These are phyloP conservation scores for Onygenales sp. DNA, from an alignment of 2,329 filamentous ascomycete genomes.

Conservation along the genomic window DNA sequence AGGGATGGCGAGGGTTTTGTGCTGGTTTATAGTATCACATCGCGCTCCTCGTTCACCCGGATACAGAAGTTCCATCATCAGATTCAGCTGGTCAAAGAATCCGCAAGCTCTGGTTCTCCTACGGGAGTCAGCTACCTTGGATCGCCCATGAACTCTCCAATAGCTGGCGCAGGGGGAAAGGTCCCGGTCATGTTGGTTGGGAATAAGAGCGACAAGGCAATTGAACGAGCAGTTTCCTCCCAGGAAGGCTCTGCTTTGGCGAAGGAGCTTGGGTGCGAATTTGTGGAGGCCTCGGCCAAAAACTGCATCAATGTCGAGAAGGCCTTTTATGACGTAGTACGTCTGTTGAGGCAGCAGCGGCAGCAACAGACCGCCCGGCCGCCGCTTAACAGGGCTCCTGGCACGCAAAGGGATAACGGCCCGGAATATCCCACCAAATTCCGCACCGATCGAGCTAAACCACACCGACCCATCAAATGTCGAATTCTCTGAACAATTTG, in stretches of 20 bases:
- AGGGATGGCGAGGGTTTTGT: conserved; percentile 96
- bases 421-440: conserved; percentile 31
- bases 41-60: conserved; percentile 84
- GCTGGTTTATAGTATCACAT: conserved; percentile 96
- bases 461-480: conserved; percentile 27
- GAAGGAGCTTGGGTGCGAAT: conserved; percentile 87
- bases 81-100: conserved; percentile 95
- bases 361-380: conserved; percentile 37
- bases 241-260: conserved; percentile 91
- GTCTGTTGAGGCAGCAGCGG: conserved; percentile 76
- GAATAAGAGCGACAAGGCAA: conserved; percentile 95
- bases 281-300: conserved; percentile 93
- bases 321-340: conserved; percentile 94
- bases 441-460: conserved; percentile 28
- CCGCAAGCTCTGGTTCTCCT: conserved; percentile 47
- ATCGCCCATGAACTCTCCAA: conserved; percentile 40
- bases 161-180: conserved; percentile 43
- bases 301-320: conserved; percentile 98
- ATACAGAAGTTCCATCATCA: conserved; percentile 95
- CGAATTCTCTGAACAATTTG: conserved; percentile 24
- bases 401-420: conserved; percentile 28
- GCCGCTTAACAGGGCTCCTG: conserved; percentile 28
- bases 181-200: conserved; percentile 97
- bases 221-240: conserved; percentile 90
- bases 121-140: conserved; percentile 40